A percentile compares a stretch with the other conserved stretches of the same genome.
phyloP scores from a whole-genome alignment of 1,284 basidiomycete genomes.

The Ceratobasidium sp. region DNA sequence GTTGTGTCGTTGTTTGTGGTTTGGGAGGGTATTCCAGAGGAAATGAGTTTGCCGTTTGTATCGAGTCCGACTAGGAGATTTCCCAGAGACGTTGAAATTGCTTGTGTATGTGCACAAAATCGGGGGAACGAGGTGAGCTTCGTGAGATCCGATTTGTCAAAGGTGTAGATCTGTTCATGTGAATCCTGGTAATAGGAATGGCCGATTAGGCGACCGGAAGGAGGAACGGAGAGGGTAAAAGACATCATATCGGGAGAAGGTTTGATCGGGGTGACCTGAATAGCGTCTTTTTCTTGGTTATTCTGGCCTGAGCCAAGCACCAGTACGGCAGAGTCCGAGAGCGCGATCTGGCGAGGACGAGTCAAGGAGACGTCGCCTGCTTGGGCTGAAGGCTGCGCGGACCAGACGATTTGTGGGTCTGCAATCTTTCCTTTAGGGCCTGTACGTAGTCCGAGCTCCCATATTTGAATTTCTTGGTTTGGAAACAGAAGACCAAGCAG shows the following conservation, averaged over 20 bases:
- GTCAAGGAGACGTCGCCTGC: not conserved
- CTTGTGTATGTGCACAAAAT: conserved; percentile 66
- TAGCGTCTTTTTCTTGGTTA: conserved; percentile 47
- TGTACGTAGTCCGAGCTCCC: conserved; percentile 73
- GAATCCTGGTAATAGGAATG: conserved; percentile 37
- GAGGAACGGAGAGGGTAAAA: not conserved
- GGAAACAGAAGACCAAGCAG: conserved; percentile 73
- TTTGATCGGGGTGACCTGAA: conserved; percentile 36
- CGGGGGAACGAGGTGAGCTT: conserved; percentile 65
- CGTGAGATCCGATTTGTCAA: not conserved
- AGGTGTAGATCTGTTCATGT: conserved; percentile 21
- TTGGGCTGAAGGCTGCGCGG: conserved; percentile 41
- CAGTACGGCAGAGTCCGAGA: conserved; percentile 29
- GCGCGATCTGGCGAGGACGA: conserved; percentile 12
- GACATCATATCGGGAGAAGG: not conserved
- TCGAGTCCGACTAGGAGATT: conserved; percentile 75
- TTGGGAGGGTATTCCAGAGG: conserved; percentile 49
- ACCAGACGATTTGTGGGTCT: conserved; percentile 69
- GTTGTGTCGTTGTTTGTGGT: conserved; percentile 64
- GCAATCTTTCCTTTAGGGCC: conserved; percentile 70
- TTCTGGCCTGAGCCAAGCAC: conserved; percentile 37
- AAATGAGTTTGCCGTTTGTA: conserved; percentile 72
- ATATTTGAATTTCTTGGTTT: conserved; percentile 68
- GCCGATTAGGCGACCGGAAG: conserved; percentile 27
- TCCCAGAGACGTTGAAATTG: conserved; percentile 49